phyloP scores from a whole-genome alignment of 2,329 filamentous ascomycete species.

The Bimuria novae-zelandiae region DNA sequence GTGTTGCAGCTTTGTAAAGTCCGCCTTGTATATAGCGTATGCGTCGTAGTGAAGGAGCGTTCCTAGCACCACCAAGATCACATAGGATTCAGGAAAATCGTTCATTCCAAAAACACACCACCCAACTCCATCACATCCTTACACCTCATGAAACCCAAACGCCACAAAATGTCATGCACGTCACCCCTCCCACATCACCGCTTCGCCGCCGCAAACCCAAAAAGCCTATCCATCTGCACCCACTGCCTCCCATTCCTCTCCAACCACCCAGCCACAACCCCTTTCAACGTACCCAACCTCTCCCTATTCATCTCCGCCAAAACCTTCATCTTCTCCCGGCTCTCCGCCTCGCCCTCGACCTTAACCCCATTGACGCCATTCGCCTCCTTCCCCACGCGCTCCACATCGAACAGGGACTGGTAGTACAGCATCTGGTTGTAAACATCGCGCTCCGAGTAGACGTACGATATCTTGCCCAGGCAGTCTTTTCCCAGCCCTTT shows the following conservation, averaged over 20 bases:
- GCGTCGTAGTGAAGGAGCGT: no score
- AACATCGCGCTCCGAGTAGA: conserved; percentile 83
- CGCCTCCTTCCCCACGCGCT: conserved; percentile 67
- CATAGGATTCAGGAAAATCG: no score
- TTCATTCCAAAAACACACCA: no score
- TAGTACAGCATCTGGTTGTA: conserved; percentile 96
- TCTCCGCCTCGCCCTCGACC: conserved; percentile 60
- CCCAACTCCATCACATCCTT: no score
- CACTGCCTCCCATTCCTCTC: conserved; percentile 89
- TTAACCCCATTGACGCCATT: conserved; percentile 51
- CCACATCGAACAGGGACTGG: conserved; percentile 83
- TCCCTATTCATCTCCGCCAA: conserved; percentile 82
- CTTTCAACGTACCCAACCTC: conserved; percentile 76
- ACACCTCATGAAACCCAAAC: no score
- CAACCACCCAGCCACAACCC: conserved; percentile 79
- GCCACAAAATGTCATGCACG: not conserved
- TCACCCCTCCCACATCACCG: conserved; percentile 1
- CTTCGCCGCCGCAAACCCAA: conserved; percentile 62
- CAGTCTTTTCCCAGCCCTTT: conserved; percentile 84
- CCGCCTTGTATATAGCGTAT: no score
- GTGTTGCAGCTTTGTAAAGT: no score
- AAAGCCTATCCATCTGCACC: conserved; percentile 91
- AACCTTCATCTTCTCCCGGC: conserved; percentile 62
- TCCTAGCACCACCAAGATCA: no score
- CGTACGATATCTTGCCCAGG: conserved; percentile 83